These are phyloP conservation scores for Lumnitzera racemosa DNA, from an alignment of 345 rosid species.

Conservation along the genomic window DNA sequence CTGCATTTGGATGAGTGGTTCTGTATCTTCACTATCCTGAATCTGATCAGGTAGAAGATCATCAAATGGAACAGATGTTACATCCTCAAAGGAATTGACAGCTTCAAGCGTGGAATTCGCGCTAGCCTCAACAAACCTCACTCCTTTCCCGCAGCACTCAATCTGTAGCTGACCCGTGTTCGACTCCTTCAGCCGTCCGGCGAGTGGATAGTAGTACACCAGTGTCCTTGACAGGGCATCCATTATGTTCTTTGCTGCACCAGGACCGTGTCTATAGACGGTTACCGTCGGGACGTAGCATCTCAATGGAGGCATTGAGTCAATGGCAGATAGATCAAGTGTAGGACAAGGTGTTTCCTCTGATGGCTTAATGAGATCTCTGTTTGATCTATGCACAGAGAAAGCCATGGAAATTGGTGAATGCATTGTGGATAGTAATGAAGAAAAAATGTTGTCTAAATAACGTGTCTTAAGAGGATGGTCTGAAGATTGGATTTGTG, in stretches of 20 bases:
- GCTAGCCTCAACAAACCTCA: conserved; percentile 41
- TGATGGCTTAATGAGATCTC: conserved; percentile 29
- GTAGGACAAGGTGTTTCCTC: conserved; percentile 24
- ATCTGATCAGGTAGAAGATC: conserved; percentile 40
- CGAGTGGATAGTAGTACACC: conserved; percentile 57
- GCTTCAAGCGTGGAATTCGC: conserved; percentile 23
- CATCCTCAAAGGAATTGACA: conserved; percentile 32
- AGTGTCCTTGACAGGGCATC: conserved; percentile 43
- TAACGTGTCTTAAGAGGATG: too few relatives aligned
- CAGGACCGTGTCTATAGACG: conserved; percentile 32
- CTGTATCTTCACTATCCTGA: conserved; percentile 15
- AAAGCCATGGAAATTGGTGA: conserved; percentile 24
- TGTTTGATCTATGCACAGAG: conserved; percentile 22
- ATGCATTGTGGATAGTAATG: too few relatives aligned
- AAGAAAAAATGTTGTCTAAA: too few relatives aligned
- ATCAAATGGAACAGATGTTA: conserved; percentile 20
- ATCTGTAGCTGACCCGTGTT: conserved; percentile 26
- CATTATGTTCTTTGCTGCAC: conserved; percentile 31
- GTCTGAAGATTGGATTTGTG: too few relatives aligned
- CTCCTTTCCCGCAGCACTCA: conserved; percentile 39
- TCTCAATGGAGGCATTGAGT: conserved; percentile 35
- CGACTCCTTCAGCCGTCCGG: conserved; percentile 34
- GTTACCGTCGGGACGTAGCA: conserved; percentile 48
- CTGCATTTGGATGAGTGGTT: conserved; percentile 69
- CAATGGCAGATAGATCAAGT: conserved; percentile 42